Base-by-base conservation (phyloP, 441 rosid genomes). In the Dalechampia spathulata region DNA sequence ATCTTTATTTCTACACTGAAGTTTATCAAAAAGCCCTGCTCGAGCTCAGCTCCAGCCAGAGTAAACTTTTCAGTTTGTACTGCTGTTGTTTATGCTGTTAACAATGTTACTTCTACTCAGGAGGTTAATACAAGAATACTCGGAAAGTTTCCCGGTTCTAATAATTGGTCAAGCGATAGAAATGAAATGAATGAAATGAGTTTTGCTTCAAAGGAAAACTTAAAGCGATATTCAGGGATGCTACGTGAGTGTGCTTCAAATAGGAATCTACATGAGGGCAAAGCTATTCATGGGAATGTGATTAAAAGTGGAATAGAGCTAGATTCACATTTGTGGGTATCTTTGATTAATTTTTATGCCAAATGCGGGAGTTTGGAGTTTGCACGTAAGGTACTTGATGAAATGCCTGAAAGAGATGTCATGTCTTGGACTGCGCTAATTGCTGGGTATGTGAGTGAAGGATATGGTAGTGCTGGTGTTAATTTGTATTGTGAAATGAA, bases 391-490 rank as follows among this genome's bases (percentile, higher is more conserved):
- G 67, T 82, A 68, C 82, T 85, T 40, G 62, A 75, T 49, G 87
- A 75, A 58, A 83, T 86, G 87, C 76, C 72, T 1, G 83, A 75
- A 61, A 42, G 80, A 27, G 96, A 87, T 69, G 79, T 83, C 47
- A 78, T 91, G 52, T 87, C 96, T n/a, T 87, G 77, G 78, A 85
- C 85, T 67, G 80, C 88, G 36, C 52, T 87, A 30, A 78, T 91
- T 69, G 63, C 92, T 1, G 80, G 93, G 79, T 69, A 60, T n/a
- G 87, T 78, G 43, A 70, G 68, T 32, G 62, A 78, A 52, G 74
- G 76, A 57, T 75, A 74, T 55, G 75, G 77, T 6, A 17, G 67
- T 52, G 62, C 50, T 42, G 86, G 88, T 38, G 66, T 82, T 54
- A 55, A 57, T 23, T 51, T 81, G 52, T 91, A 83, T 44, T 60